A percentile compares a stretch with the other conserved stretches of the same genome.
These are phyloP conservation scores for Aspergillus cejpii DNA, from an alignment of 2,329 filamentous ascomycete genomes.

Conservation along the genomic window DNA sequence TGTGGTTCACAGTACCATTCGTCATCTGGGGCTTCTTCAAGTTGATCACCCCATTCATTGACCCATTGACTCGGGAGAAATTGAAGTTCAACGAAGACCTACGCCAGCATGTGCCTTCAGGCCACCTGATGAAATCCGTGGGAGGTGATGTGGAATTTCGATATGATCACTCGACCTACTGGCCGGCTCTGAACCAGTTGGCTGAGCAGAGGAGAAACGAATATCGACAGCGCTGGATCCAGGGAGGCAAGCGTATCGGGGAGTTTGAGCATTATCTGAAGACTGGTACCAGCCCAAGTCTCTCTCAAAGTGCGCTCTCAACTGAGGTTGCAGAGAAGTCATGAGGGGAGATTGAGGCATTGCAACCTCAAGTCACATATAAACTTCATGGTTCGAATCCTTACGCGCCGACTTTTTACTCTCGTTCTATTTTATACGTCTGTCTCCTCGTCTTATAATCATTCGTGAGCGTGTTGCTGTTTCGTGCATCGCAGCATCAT, in stretches of 20 bases:
- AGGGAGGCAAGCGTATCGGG: conserved; percentile 71
- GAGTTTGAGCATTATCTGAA: conserved; percentile 84
- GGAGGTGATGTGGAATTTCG: conserved; percentile 79
- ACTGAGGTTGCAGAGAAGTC: conserved; percentile 3
- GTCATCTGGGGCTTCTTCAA: conserved; percentile 93
- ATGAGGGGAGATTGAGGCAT: background rate
- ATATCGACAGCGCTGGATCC: conserved; percentile 65
- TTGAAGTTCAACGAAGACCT: conserved; percentile 97
- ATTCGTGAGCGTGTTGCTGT: background rate
- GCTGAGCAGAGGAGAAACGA: conserved; percentile 59
- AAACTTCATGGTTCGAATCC: background rate
- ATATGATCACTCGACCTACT: conserved; percentile 84
- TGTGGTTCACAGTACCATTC: conserved; percentile 63
- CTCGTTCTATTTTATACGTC: background rate
- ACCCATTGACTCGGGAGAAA: conserved; percentile 87
- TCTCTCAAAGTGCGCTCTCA: conserved; percentile 26
- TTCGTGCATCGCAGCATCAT: background rate
- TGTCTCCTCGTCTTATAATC: background rate
- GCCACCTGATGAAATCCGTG: conserved; percentile 74
- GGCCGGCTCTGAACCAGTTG: conserved; percentile 73
- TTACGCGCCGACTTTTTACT: background rate
- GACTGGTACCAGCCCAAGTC: conserved; percentile 50
- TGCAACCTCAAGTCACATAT: background rate
- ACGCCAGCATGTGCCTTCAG: conserved; percentile 67
- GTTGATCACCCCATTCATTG: conserved; percentile 90